Conservation (phyloP, 176 grass and related monocot species). For the Saccharum spontaneum region DNA sequence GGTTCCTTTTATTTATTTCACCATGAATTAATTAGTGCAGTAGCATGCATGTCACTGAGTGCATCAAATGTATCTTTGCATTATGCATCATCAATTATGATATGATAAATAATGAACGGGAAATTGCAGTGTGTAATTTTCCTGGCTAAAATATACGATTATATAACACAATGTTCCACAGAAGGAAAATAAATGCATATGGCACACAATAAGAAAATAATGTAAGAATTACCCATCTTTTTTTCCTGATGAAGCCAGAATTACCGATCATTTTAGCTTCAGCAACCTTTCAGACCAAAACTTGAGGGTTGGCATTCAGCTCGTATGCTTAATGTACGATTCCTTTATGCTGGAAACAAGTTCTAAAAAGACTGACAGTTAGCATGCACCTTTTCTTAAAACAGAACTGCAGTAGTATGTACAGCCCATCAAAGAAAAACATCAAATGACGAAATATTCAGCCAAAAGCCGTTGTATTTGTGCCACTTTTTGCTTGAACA, state of each 20-base stretch:
- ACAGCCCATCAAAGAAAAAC: slow-evolving; percentile 5
- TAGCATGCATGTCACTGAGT: background rate
- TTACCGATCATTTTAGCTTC: slow-evolving; percentile 24
- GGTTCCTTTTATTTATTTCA: slow-evolving; percentile 20
- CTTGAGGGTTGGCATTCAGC: background rate
- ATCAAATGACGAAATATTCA: background rate
- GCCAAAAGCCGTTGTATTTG: background rate
- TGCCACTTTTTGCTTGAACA: background rate
- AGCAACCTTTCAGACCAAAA: background rate
- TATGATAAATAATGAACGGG: slow-evolving; percentile 1
- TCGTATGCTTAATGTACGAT: background rate
- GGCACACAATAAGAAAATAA: slow-evolving; percentile 8
- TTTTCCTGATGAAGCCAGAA: slow-evolving; percentile 3
- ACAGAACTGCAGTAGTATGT: background rate
- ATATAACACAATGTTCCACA: background rate
- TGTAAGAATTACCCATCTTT: slow-evolving; percentile 14
- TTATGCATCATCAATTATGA: background rate
- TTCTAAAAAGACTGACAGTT: slow-evolving; percentile 11
- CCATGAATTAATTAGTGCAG: background rate
- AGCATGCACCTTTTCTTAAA: background rate
- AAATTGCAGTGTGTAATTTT: slow-evolving; percentile 1
- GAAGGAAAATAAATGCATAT: background rate
- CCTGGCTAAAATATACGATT: background rate
- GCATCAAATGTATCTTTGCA: slow-evolving; percentile 6
- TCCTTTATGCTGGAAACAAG: slow-evolving; percentile 14